phyloP scores from a whole-genome alignment of 192 early-diverging fungal species.

The Coemansia asiatica region DNA sequence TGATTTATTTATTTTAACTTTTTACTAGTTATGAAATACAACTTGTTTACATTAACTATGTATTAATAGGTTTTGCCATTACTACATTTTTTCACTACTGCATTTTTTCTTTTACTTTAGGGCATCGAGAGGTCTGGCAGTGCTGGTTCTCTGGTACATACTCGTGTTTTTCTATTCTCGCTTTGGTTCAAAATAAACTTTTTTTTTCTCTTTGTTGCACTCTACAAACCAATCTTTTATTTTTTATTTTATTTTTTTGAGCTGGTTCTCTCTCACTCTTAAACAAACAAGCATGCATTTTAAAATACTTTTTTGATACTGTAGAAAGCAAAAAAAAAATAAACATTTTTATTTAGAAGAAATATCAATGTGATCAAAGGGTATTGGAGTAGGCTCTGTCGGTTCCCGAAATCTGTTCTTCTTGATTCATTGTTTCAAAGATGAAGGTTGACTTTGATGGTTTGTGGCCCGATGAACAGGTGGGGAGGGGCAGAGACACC shows the following conservation, averaged over 20 bases:
- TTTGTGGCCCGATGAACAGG: too few relatives aligned
- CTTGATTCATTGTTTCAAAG: background rate
- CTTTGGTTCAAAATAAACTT: background rate
- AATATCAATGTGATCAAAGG: background rate
- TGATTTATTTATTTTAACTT: background rate
- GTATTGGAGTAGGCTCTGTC: background rate
- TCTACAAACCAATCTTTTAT: background rate
- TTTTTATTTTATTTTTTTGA: background rate
- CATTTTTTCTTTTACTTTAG: constrained; percentile 11
- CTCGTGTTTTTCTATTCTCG: constrained; percentile 12
- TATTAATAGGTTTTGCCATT: constrained; percentile 3
- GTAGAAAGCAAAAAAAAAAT: background rate
- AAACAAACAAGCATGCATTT: background rate
- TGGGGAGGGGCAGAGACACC: background rate
- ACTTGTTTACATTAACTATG: background rate
- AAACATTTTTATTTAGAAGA: background rate
- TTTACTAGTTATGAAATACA: constrained; percentile 1
- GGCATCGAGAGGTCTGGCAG: constrained; percentile 9
- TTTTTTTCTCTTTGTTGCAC: background rate
- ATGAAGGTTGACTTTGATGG: too few relatives aligned
- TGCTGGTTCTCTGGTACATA: constrained; percentile 12
- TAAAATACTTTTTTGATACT: background rate
- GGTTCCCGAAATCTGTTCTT: background rate
- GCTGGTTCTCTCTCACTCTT: constrained; percentile 4
- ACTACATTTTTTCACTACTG: constrained; percentile 5